These are phyloP conservation scores for Abrus pulchellus DNA, from an alignment of 306 rosid genomes.

Conservation along the genomic window DNA sequence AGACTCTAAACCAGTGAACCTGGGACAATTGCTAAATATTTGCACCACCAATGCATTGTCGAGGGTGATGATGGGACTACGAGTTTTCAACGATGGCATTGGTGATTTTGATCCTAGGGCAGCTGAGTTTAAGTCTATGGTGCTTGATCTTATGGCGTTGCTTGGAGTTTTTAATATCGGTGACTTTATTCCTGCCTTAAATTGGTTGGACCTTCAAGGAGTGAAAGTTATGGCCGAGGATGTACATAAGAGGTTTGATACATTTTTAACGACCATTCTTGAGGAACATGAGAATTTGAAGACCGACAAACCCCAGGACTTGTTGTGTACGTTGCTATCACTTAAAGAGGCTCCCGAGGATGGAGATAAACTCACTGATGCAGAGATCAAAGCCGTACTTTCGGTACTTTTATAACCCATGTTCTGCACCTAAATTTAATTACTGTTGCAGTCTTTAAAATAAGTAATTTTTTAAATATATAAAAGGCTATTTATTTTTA, in stretches of 20 bases:
- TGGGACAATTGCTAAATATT: conserved; percentile 67
- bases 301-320: conserved; percentile 54
- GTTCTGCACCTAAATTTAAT: too few relatives aligned
- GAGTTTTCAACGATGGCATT: conserved; percentile 67
- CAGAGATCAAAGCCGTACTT: conserved; percentile 79
- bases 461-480: too few relatives aligned
- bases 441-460: too few relatives aligned
- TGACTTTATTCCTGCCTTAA: conserved; percentile 74
- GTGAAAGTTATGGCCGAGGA: conserved; percentile 70
- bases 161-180: conserved; percentile 76
- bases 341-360: conserved; percentile 52
- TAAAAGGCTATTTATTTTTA: too few relatives aligned
- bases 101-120: conserved; percentile 61
- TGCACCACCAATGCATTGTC: conserved; percentile 78
- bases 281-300: conserved; percentile 60
- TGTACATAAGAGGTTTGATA: conserved; percentile 72
- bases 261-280: conserved; percentile 60
- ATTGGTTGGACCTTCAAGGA: conserved; percentile 73
- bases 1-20: conserved; percentile 53
- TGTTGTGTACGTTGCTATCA: conserved; percentile 69
- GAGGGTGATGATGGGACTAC: conserved; percentile 70
- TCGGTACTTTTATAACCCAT: conserved; percentile 51
- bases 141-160: conserved; percentile 74
- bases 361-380: conserved; percentile 62
- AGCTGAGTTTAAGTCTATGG: conserved; percentile 79